phyloP scores from a whole-genome alignment of 768 basidiomycete species.

The Suillus brevipes region DNA sequence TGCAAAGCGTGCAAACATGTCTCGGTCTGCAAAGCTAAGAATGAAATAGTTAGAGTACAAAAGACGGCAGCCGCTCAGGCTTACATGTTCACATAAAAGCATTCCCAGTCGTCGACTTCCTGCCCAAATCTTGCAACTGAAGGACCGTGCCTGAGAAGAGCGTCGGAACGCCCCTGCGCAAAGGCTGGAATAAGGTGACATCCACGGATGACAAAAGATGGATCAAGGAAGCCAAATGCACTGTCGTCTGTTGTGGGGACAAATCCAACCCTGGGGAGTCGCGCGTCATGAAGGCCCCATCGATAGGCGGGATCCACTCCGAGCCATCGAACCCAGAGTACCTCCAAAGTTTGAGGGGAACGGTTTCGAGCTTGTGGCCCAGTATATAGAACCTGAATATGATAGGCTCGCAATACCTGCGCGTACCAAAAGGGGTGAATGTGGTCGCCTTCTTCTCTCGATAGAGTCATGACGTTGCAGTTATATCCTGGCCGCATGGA shows the following conservation, averaged over 20 bases:
- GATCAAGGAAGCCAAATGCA: slow-evolving; percentile 28
- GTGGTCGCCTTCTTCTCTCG: slow-evolving; percentile 13
- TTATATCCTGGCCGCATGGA: slow-evolving; percentile 18
- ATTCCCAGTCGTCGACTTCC: slow-evolving; percentile 12
- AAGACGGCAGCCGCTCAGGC: too few relatives aligned
- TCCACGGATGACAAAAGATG: slow-evolving; percentile 17
- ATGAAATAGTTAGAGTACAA: too few relatives aligned
- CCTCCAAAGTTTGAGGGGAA: slow-evolving; percentile 19
- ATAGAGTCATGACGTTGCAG: slow-evolving; percentile 22
- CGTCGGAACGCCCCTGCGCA: slow-evolving; percentile 17
- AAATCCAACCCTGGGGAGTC: slow-evolving; percentile 25
- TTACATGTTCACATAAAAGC: slow-evolving; percentile 18
- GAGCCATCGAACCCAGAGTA: slow-evolving; percentile 25
- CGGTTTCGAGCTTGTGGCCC: not conserved
- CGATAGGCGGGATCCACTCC: slow-evolving; percentile 11
- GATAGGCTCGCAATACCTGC: slow-evolving; percentile 22
- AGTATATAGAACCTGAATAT: slow-evolving; percentile 14
- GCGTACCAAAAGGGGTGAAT: slow-evolving; percentile 27
- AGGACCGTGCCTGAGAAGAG: slow-evolving; percentile 8
- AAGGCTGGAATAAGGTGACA: slow-evolving; percentile 30
- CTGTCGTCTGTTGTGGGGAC: slow-evolving; percentile 12
- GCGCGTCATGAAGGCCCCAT: slow-evolving; percentile 13
- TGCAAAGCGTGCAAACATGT: slow-evolving; percentile 39
- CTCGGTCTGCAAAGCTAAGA: slow-evolving; percentile 36
- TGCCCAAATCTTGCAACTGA: not conserved